Evolutionary conservation across 225 moss, liverwort and hornwort species (phyloP).

Genomic region (Antitrichia curtipendula): DNA sequence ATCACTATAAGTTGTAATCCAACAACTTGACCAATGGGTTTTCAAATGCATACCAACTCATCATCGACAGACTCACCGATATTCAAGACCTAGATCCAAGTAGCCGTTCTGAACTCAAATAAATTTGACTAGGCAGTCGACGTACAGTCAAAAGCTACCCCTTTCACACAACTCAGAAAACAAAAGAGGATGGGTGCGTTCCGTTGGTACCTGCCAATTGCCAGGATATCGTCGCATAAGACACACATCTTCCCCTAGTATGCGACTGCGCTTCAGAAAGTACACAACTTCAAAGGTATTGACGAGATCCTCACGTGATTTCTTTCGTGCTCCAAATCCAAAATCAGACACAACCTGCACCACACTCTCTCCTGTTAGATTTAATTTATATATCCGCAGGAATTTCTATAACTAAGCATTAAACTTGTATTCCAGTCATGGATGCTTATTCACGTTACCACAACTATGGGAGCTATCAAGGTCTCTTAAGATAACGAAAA

Average conservation of each 20-base stretch:
- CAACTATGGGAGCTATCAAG: not conserved
- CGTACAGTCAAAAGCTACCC: not conserved
- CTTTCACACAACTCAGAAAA: not conserved
- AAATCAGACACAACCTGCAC: slow-evolving; percentile 77
- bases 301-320: slow-evolving; percentile 59
- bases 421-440: not conserved
- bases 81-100: not conserved
- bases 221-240: slow-evolving; percentile 77
- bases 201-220: slow-evolving; percentile 65
- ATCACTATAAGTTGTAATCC: not conserved
- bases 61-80: not conserved
- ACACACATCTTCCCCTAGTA: slow-evolving; percentile 75
- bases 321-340: slow-evolving; percentile 67
- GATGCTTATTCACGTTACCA: not conserved
- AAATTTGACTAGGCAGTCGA: not conserved
- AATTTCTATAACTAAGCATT: not conserved
- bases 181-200: not conserved
- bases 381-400: not conserved
- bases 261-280: slow-evolving; percentile 69
- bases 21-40: not conserved
- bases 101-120: not conserved
- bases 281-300: slow-evolving; percentile 67
- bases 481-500: not conserved
- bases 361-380: not conserved
- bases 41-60: not conserved